A percentile compares a stretch with the other conserved stretches of the same genome.
phyloP scores from a whole-genome alignment of 805 yeast genomes.

The Isabelozyma heimii region DNA sequence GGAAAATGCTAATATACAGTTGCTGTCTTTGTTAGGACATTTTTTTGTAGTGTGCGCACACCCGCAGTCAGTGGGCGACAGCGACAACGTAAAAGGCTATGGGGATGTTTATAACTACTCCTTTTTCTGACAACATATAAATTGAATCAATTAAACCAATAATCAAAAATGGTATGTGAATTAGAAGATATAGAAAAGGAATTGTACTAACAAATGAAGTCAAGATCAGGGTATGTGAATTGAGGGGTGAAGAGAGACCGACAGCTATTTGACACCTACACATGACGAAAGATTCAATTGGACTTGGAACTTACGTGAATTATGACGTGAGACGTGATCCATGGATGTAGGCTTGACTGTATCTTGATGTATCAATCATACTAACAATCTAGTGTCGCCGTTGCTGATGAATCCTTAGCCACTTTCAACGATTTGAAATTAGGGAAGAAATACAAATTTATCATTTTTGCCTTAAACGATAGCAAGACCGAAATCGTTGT shows the following conservation, averaged over 20 bases:
- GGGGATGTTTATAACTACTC: not conserved
- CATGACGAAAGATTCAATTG: too few species aligned
- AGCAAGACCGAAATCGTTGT: conserved; percentile 89
- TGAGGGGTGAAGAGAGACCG: not conserved
- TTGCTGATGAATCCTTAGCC: conserved; percentile 78
- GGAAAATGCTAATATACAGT: too few species aligned
- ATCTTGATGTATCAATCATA: conserved; percentile 4
- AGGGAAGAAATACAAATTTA: conserved; percentile 83
- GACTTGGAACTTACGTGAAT: too few species aligned
- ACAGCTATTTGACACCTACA: too few species aligned
- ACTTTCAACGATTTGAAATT: conserved; percentile 96
- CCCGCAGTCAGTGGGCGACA: not conserved
- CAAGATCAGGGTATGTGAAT: conserved; percentile 22
- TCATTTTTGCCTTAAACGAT: conserved; percentile 79
- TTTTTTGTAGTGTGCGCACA: not conserved
- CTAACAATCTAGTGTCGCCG: conserved; percentile 36
- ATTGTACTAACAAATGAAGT: conserved; percentile 7
- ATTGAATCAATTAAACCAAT: not conserved
- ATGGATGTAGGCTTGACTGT: not conserved
- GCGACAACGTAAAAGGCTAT: not conserved
- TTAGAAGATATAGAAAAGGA: not conserved
- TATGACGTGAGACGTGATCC: too few species aligned
- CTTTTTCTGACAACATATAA: not conserved
- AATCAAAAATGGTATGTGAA: not conserved
- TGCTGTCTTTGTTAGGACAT: not conserved